phyloP scores from a whole-genome alignment of 2,329 filamentous ascomycete genomes.

The Fusarium mexicanum region DNA sequence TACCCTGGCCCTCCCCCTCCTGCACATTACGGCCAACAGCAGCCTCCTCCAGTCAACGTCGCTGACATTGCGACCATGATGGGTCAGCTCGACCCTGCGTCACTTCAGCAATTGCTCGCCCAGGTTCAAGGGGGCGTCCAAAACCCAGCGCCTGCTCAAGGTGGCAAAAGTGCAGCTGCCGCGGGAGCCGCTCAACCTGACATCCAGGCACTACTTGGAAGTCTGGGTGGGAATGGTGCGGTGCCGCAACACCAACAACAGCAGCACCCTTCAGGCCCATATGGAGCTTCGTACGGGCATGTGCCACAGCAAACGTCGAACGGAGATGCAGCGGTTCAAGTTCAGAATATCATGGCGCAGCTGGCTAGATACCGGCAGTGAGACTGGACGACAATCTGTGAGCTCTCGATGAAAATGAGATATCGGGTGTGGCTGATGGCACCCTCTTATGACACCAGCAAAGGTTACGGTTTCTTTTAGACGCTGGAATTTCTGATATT shows the following conservation, averaged over 20 bases:
- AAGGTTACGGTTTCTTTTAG: constrained; percentile 22
- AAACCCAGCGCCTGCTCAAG: constrained; percentile 19
- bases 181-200: constrained; percentile 50
- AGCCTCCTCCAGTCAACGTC: constrained; percentile 41
- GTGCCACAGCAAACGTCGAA: constrained; percentile 43
- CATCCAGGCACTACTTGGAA: constrained; percentile 58
- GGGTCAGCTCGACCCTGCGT: constrained; percentile 72
- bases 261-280: constrained; percentile 25
- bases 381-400: neutral
- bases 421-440: constrained; percentile 1
- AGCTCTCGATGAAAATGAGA: neutral
- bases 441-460: constrained; percentile 30
- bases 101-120: constrained; percentile 75
- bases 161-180: constrained; percentile 33
- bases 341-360: constrained; percentile 80
- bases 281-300: constrained; percentile 47
- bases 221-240: constrained; percentile 46
- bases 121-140: constrained; percentile 56
- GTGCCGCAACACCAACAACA: constrained; percentile 34
- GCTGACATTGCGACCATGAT: constrained; percentile 72
- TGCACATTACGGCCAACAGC: constrained; percentile 48
- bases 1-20: constrained; percentile 43
- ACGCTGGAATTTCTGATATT: constrained; percentile 13
- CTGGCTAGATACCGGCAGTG: constrained; percentile 71
- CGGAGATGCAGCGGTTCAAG: constrained; percentile 59